Evolutionary conservation across 495 filamentous ascomycete genomes (phyloP).

Genomic region (Durotheca rogersii): DNA sequence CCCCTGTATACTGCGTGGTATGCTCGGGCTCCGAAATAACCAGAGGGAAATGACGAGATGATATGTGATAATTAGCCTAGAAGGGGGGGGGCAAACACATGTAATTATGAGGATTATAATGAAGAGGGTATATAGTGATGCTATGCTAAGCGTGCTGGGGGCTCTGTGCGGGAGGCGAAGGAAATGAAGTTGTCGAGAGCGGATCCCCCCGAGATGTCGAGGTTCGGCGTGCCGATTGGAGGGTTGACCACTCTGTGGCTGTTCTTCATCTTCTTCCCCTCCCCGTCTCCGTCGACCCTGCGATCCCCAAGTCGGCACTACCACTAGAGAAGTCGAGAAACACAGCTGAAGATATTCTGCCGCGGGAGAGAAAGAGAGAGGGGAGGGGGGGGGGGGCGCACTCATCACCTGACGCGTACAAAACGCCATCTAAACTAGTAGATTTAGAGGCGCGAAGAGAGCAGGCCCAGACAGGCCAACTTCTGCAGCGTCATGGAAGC

Average conservation of each 20-base stretch:
- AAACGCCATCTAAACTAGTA: slow-evolving; percentile 1
- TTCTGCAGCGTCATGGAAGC: slow-evolving; percentile 9
- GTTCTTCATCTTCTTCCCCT: slow-evolving; percentile 5
- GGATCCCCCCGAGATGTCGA: not conserved
- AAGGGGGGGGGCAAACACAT: slow-evolving; percentile 1
- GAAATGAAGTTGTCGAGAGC: slow-evolving; percentile 3
- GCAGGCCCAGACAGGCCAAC: slow-evolving; percentile 17
- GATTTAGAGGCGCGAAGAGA: slow-evolving; percentile 4
- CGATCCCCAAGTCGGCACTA: not conserved
- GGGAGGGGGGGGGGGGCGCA: no score
- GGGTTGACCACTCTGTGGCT: slow-evolving; percentile 4
- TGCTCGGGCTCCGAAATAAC: not conserved
- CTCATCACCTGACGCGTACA: slow-evolving; percentile 1
- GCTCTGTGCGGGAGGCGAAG: slow-evolving; percentile 1
- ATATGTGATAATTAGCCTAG: slow-evolving; percentile 2
- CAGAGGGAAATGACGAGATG: not conserved
- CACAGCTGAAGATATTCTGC: slow-evolving; percentile 7
- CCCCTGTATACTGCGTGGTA: not conserved
- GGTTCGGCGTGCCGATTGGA: slow-evolving; percentile 1
- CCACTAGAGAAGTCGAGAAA: slow-evolving; percentile 27
- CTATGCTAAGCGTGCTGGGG: no score
- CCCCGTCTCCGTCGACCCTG: slow-evolving; percentile 12
- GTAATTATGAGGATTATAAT: not conserved
- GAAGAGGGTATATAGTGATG: no score
- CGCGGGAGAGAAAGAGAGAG: no score